Conservation (phyloP, 306 rosid genomes). For the Carpinus fangiana region DNA sequence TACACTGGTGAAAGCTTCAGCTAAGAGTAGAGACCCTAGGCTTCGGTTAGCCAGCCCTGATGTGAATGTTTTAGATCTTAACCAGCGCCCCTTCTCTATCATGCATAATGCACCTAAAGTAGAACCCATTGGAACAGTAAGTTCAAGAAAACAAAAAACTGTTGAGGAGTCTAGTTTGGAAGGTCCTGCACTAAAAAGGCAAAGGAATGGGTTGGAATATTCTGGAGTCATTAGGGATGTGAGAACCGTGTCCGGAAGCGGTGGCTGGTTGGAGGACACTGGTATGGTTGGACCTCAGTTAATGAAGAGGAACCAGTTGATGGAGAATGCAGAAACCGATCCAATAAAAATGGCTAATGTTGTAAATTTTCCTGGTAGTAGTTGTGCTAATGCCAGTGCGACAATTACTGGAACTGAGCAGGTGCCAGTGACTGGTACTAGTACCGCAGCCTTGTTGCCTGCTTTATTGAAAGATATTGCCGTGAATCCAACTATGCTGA, state of each 20-base stretch:
- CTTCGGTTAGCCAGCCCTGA: slow-evolving; percentile 71
- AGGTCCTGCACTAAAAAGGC: slow-evolving; percentile 61
- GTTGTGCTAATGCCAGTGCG: slow-evolving; percentile 29
- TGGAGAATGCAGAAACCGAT: slow-evolving; percentile 47
- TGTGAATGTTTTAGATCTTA: slow-evolving; percentile 49
- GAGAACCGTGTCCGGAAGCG: slow-evolving; percentile 41
- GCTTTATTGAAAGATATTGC: slow-evolving; percentile 59
- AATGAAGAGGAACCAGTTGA: slow-evolving; percentile 44
- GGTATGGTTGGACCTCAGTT: slow-evolving; percentile 44
- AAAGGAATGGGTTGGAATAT: slow-evolving; percentile 49
- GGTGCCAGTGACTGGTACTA: slow-evolving; percentile 32
- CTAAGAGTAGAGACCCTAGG: slow-evolving; percentile 95
- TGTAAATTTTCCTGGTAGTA: slow-evolving; percentile 32
- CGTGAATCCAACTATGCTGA: slow-evolving; percentile 78
- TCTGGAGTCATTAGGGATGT: slow-evolving; percentile 40
- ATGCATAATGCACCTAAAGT: slow-evolving; percentile 49
- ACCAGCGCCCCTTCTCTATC: slow-evolving; percentile 38
- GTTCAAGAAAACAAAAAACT: slow-evolving; percentile 72
- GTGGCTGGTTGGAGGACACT: slow-evolving; percentile 80
- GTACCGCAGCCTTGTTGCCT: slow-evolving; percentile 49
- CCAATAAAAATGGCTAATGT: slow-evolving; percentile 35
- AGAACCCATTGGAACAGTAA: slow-evolving; percentile 45
- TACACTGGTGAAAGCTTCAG: slow-evolving; percentile 48
- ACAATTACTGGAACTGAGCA: slow-evolving; percentile 51
- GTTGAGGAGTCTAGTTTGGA: slow-evolving; percentile 55